Evolutionary conservation across 2,329 filamentous ascomycete species (phyloP).

Genomic region (Xylariaceae sp.): DNA sequence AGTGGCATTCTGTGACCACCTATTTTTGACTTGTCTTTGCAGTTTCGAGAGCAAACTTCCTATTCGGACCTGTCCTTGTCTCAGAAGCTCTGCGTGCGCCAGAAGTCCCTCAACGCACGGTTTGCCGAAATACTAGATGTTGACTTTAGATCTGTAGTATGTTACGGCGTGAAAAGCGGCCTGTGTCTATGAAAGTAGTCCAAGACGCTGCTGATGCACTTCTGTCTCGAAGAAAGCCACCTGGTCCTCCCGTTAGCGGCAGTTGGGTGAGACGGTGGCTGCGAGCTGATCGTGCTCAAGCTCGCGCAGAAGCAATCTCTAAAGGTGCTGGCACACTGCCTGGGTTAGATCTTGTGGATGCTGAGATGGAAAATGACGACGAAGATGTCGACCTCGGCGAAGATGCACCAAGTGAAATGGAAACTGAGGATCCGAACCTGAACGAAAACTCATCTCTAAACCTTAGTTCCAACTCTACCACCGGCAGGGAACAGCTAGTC

Average conservation of each 20-base stretch:
- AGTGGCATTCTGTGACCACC: too few relatives aligned
- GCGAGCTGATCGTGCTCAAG: constrained; percentile 8
- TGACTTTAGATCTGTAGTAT: constrained; percentile 10
- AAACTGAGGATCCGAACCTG: neutral
- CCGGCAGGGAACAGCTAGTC: neutral
- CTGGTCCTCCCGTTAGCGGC: constrained; percentile 2
- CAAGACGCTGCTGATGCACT: constrained; percentile 21
- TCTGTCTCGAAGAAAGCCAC: constrained; percentile 8
- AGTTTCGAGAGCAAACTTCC: too few relatives aligned
- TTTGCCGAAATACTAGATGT: neutral
- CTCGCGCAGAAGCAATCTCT: constrained; percentile 2
- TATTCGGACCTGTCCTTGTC: too few relatives aligned
- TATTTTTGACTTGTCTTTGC: too few relatives aligned
- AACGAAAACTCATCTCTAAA: neutral
- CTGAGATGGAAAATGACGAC: constrained; percentile 1
- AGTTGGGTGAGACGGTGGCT: constrained; percentile 21
- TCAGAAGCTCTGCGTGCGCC: neutral
- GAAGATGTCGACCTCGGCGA: constrained; percentile 10
- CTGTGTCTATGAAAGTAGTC: constrained; percentile 8
- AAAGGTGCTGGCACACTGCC: neutral
- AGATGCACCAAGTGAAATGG: constrained; percentile 7
- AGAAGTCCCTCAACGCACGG: neutral
- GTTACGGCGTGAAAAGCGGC: constrained; percentile 12
- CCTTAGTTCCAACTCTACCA: neutral
- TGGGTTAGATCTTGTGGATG: neutral